Evolutionary conservation across 2,329 filamentous ascomycete genomes (phyloP), one percentile per base, ranked within the genome.

Genomic region (Epichloe typhina): DNA sequence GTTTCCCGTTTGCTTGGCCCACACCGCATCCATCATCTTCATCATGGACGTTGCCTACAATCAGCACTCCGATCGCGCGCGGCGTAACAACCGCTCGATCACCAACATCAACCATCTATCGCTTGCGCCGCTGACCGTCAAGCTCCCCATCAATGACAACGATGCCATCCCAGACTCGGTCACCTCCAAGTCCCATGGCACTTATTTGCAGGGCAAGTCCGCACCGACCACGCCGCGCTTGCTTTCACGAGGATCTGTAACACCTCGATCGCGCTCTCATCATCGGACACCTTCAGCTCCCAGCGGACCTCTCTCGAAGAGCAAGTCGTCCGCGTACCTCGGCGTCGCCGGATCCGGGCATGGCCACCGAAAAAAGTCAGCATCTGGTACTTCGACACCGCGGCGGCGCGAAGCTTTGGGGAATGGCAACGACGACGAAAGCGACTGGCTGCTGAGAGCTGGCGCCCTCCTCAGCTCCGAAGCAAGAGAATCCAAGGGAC

Each of bases 401-500:
- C 61, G 62, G 39, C 62, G 64, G 42, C 64, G 66, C 39, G 61
- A 62, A 50, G 61, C 53, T 48, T 55, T 63, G 17, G 58, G 54
- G 21, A 63, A 54, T 53, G 59, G 61, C 36, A 69, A 74, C 54
- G 65, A 65, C 38, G 69, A 69, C 51, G 74, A 82, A 57, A 77
- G 75, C 51, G 81, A 84, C 64, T 86, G 82, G 82, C 67, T 86
- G 44, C 69, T 83, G 23, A 74, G 81, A 33, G 75, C 80, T 0
- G 82, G 81, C 45, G 79, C 79, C 6, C 61, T 82, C 45, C 76
- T 86, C 57, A 76, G 76, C 51, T 75, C 73, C 48, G 79, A 82
- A 61, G 72, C 80, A 17, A 71, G 82, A 51, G 82, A 86, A 61
- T 81, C 71, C 59, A 85, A 85, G 64, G 83, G 83, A 13, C 82